A percentile compares a stretch with the other conserved stretches of the same genome.
phyloP scores from a whole-genome alignment of 495 filamentous ascomycete species.

The Bathelium albidoporum region DNA sequence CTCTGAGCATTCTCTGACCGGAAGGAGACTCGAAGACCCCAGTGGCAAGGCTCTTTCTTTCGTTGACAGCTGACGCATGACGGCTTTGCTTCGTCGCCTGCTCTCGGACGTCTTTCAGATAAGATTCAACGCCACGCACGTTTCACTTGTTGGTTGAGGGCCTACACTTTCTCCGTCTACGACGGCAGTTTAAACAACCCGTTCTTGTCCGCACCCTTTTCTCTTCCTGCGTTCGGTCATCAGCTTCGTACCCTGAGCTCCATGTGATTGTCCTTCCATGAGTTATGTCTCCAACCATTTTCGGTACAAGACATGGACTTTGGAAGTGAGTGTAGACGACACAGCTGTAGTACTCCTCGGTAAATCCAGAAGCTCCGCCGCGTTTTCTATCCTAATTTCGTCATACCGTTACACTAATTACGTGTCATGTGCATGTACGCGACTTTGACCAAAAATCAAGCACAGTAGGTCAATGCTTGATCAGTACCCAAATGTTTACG shows the following conservation, averaged over 20 bases:
- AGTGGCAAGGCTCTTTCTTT: constrained; percentile 13
- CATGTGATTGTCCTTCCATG: neutral
- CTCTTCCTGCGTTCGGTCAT: neutral
- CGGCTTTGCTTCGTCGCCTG: constrained; percentile 17
- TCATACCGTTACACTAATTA: no score
- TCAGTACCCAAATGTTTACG: no score
- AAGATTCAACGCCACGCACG: neutral
- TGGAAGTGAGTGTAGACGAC: no score
- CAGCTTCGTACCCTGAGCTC: neutral
- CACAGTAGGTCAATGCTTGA: no score
- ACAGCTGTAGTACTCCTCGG: no score
- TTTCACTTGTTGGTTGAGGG: neutral
- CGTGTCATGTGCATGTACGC: no score
- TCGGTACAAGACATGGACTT: no score
- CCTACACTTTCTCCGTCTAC: constrained; percentile 16
- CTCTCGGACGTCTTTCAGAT: neutral
- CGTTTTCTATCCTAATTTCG: no score
- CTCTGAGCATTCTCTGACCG: constrained; percentile 14
- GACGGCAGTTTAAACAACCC: constrained; percentile 17
- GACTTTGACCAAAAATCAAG: no score
- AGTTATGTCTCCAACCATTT: neutral
- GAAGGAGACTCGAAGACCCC: constrained; percentile 12
- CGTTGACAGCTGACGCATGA: constrained; percentile 10
- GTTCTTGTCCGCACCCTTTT: constrained; percentile 12
- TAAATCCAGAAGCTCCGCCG: no score